A percentile compares a stretch with the other conserved stretches of the same genome.
Conservation (phyloP, 1,284 basidiomycete genomes). For the Xanthoconium separans region DNA sequence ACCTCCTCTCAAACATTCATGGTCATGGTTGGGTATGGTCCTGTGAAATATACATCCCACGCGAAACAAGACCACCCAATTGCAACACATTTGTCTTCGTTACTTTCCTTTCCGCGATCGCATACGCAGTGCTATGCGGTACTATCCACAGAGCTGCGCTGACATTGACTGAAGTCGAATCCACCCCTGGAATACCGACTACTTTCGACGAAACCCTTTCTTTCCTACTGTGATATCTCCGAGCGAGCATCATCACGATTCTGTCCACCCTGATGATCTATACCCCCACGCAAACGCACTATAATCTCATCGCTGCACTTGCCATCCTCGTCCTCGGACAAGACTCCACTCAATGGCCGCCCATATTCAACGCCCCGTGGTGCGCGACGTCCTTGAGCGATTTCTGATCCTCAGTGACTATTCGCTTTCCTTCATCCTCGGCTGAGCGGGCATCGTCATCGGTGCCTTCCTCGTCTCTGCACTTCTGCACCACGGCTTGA, state of each 20-base stretch:
- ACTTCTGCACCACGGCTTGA: constrained; percentile 12
- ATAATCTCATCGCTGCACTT: constrained; percentile 40
- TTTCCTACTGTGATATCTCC: constrained; percentile 39
- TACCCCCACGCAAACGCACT: constrained; percentile 37
- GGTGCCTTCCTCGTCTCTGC: constrained; percentile 37
- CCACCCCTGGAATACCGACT: constrained; percentile 37
- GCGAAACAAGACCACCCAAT: constrained; percentile 39
- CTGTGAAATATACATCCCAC: constrained; percentile 40
- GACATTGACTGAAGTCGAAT: constrained; percentile 37
- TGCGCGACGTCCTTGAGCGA: constrained; percentile 36
- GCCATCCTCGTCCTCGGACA: constrained; percentile 34
- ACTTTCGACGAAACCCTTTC: constrained; percentile 50
- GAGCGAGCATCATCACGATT: constrained; percentile 42
- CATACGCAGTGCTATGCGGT: constrained; percentile 42
- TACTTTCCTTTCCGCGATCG: constrained; percentile 34
- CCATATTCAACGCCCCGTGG: constrained; percentile 31
- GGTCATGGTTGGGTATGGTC: constrained; percentile 51
- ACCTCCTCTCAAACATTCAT: constrained; percentile 49
- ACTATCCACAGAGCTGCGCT: constrained; percentile 41
- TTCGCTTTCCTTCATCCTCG: no score
- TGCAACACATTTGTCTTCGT: constrained; percentile 37
- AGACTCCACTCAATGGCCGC: no score
- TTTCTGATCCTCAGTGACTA: constrained; percentile 9
- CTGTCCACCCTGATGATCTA: constrained; percentile 44
- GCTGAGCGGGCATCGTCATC: no score